Evolutionary conservation across 2,329 filamentous ascomycete species (phyloP), one percentile per base, ranked within the genome.

Genomic region (Calonectria leucothoes): DNA sequence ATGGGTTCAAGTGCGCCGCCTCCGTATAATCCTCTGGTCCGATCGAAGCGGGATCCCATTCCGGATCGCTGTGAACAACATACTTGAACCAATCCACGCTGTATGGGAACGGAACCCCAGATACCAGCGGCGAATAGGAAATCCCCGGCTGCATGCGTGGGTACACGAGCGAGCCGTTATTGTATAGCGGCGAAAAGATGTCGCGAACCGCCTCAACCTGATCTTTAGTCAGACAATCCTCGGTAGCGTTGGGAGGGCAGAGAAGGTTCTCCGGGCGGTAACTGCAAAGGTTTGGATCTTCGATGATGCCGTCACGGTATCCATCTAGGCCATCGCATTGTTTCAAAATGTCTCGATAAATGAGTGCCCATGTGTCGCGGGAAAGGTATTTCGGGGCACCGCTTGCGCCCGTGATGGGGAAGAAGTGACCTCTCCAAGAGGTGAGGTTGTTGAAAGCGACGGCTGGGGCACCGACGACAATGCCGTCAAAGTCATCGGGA

Each of bases 401-500:
- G 3, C 42, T 23, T 20, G 49, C 11, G 6, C 57, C 69, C 1
- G 64, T 69, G 7, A 66, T 65, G 8, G 31, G 25, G 33, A 51
- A 65, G 35, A 69, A 69, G 42, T 42, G 45, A 4, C 69, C 66
- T 27, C 52, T 57, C 69, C 72, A 74, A 0, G 83, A 80, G 37
- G 90, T 88, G 66, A 88, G 86, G 71, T 87, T 84, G 1, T 85
- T 80, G 0, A 88, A 75, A 72, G 87, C 86, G 61, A 87, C 85
- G 0, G 87, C 87, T 15, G 88, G 88, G 0, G 87, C 87, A 15
- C 87, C 87, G 10, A 84, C 83, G 1, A 86, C 81, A 3, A 84
- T 83, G 33, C 88, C 87, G 71, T 92, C 89, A 69, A 91, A 92
- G 73, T 91, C 89, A 0, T 88, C 84, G 0, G 90, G 89, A 74